Conservation (phyloP, 257 asterid genomes). For the Prunella vulgaris region DNA sequence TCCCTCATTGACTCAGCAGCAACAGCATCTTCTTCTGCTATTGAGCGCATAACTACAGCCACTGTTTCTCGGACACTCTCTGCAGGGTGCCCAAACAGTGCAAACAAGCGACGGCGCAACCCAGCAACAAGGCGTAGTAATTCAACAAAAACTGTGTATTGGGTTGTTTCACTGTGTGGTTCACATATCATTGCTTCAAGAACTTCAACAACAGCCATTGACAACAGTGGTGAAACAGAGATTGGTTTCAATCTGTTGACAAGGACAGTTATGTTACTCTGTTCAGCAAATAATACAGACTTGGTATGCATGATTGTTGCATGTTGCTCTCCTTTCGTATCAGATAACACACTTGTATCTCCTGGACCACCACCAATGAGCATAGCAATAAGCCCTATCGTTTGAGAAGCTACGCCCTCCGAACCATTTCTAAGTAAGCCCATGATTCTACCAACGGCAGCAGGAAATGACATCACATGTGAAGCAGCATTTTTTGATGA, state of each 20-base stretch:
- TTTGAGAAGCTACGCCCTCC: slow-evolving; percentile 90
- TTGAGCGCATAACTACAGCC: slow-evolving; percentile 96
- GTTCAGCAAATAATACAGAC: slow-evolving; percentile 82
- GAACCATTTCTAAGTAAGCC: slow-evolving; percentile 97
- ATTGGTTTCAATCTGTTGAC: slow-evolving; percentile 87
- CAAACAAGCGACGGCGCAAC: slow-evolving; percentile 92
- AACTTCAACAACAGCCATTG: slow-evolving; percentile 93
- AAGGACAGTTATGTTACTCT: slow-evolving; percentile 64
- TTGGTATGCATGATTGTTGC: slow-evolving; percentile 94
- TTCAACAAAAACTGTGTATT: slow-evolving; percentile 89
- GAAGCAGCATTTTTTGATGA: slow-evolving; percentile 94
- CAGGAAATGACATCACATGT: slow-evolving; percentile 97
- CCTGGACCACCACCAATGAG: slow-evolving; percentile 99
- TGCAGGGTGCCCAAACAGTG: slow-evolving; percentile 96
- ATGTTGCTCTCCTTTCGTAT: slow-evolving; percentile 91
- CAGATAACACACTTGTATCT: slow-evolving; percentile 57
- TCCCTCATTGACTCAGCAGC: slow-evolving; percentile 99
- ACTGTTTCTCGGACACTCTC: slow-evolving; percentile 93
- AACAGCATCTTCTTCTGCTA: slow-evolving; percentile 99
- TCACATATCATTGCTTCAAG: slow-evolving; percentile 97
- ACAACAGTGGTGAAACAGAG: slow-evolving; percentile 88
- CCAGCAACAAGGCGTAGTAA: slow-evolving; percentile 95
- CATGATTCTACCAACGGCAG: slow-evolving; percentile 95
- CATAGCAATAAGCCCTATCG: slow-evolving; percentile 81
- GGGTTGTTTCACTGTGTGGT: slow-evolving; percentile 95